Conservation (phyloP, 208 protist species). For the Crithidia bombi region DNA sequence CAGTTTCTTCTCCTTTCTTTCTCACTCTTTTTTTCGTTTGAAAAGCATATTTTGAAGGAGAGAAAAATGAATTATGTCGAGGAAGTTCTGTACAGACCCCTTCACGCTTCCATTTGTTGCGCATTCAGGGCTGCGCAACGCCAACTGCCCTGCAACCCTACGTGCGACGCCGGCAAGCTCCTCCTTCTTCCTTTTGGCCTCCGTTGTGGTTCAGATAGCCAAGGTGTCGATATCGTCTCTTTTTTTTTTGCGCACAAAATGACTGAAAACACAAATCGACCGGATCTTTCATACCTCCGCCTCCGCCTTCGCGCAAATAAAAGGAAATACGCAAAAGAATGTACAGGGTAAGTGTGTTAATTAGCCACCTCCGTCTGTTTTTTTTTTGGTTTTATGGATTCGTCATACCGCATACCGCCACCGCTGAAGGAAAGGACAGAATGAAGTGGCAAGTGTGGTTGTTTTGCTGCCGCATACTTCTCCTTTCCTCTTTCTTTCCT, state of each 20-base stretch:
- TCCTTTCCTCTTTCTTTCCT: background rate
- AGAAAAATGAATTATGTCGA: too few species aligned
- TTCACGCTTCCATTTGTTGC: too few species aligned
- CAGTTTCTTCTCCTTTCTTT: constrained; percentile 1
- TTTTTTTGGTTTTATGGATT: background rate
- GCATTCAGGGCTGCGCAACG: too few species aligned
- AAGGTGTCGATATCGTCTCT: too few species aligned
- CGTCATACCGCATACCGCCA: background rate
- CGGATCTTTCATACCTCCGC: constrained; percentile 1
- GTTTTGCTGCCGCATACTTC: too few species aligned
- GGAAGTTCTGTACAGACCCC: too few species aligned
- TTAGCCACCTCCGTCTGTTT: background rate
- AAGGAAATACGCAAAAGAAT: constrained; percentile 19
- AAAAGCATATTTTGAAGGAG: background rate
- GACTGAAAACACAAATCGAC: background rate
- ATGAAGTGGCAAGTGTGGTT: too few species aligned
- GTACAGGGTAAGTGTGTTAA: constrained; percentile 28
- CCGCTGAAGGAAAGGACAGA: background rate
- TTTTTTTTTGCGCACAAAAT: too few species aligned
- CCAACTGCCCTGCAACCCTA: too few species aligned
- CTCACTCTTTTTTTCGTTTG: background rate
- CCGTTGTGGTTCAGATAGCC: too few species aligned
- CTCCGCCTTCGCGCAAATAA: background rate
- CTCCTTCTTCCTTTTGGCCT: background rate
- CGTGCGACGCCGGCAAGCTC: too few species aligned